Percentiles rank a stretch among this genome's conserved stretches.
phyloP scores from a whole-genome alignment of 2,329 filamentous ascomycete genomes.

The Penicillium freii region DNA sequence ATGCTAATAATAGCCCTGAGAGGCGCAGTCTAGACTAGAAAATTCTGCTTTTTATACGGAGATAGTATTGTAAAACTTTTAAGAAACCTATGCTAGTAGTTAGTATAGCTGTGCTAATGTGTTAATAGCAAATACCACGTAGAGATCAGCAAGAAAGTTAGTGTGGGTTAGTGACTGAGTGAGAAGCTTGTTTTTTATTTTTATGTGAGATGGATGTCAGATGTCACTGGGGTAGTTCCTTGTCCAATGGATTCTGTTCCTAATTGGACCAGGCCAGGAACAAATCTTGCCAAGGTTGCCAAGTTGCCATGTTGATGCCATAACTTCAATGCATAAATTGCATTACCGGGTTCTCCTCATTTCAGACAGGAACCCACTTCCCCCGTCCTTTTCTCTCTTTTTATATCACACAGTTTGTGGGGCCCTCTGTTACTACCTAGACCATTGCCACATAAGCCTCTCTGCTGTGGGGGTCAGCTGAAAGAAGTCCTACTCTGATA shows the following conservation, averaged over 20 bases:
- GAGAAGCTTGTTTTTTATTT: background rate
- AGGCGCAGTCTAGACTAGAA: too few relatives aligned
- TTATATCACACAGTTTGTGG: conserved; percentile 14
- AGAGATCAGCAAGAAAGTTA: too few relatives aligned
- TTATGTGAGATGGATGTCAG: background rate
- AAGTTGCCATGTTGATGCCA: background rate
- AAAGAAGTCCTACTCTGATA: background rate
- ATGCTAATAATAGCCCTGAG: too few relatives aligned
- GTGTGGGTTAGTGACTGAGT: background rate
- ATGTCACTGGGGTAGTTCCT: background rate
- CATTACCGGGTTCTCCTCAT: conserved; percentile 4
- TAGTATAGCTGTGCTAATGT: too few relatives aligned
- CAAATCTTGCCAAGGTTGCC: background rate
- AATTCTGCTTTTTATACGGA: too few relatives aligned
- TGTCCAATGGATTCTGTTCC: too few relatives aligned
- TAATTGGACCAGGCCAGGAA: background rate
- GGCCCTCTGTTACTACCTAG: background rate
- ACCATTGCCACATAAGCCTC: background rate
- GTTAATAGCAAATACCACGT: too few relatives aligned
- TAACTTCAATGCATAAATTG: conserved; percentile 20
- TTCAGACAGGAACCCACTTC: background rate
- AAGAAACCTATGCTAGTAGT: too few relatives aligned
- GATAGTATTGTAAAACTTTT: too few relatives aligned
- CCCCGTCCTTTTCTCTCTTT: background rate
- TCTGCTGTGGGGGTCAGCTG: background rate